A percentile compares a stretch with the other conserved stretches of the same genome.
phyloP scores from a whole-genome alignment of 2,329 filamentous ascomycete species.

The Hypoxylon sp. region DNA sequence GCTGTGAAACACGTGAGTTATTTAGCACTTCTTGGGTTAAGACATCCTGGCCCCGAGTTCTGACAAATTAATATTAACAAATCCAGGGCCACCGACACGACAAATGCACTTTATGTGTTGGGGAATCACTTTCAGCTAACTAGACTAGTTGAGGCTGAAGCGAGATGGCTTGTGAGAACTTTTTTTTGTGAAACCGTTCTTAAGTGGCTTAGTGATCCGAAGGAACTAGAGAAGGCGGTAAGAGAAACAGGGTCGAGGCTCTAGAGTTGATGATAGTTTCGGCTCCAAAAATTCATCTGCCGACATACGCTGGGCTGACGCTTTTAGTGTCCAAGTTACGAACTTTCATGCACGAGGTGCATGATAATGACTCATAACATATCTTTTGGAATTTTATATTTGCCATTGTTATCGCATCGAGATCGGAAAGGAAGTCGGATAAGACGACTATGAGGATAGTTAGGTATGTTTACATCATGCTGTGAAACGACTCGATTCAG shows the following conservation, averaged over 20 bases:
- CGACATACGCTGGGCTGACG: not conserved
- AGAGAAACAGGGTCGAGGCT: not conserved
- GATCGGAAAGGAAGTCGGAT: not conserved
- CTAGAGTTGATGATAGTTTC: not conserved
- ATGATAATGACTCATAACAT: not conserved
- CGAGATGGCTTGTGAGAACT: not conserved
- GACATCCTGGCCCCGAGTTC: not conserved
- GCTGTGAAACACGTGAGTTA: not conserved
- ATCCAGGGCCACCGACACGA: not conserved
- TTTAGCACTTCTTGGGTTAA: not conserved
- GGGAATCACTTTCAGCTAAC: conserved; percentile 1
- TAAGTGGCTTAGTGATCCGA: not conserved
- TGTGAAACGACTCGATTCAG: conserved; percentile 1
- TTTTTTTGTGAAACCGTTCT: not conserved
- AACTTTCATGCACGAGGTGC: not conserved
- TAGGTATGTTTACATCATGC: not conserved
- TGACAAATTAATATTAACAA: not conserved
- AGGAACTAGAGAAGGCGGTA: not conserved
- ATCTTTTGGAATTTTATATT: not conserved
- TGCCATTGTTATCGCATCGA: not conserved
- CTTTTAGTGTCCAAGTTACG: not conserved
- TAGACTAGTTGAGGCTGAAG: not conserved
- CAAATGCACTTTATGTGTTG: not conserved
- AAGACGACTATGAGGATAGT: not conserved
- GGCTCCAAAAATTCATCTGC: not conserved